phyloP scores from a whole-genome alignment of 345 rosid genomes.

The Hypericum androsaemum region DNA sequence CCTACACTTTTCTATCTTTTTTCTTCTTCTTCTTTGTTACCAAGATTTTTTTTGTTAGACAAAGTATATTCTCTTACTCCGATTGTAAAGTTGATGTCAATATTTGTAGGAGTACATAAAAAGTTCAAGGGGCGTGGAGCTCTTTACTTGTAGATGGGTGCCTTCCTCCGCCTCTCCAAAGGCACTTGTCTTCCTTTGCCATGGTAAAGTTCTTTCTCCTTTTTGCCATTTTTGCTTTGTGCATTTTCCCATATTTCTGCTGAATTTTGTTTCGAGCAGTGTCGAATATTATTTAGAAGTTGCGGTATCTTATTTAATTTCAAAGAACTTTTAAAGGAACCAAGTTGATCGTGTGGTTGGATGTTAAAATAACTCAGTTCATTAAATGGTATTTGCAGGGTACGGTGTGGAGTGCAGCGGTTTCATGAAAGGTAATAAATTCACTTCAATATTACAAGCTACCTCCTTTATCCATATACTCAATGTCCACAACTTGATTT shows the following conservation, averaged over 20 bases:
- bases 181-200: conserved; percentile 90
- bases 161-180: conserved; percentile 54
- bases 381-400: conserved; percentile 47
- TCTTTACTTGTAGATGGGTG: conserved; percentile 83
- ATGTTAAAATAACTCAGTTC: conserved; percentile 18
- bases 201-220: conserved; percentile 31
- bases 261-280: background rate
- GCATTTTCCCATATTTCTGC: background rate
- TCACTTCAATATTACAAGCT: background rate
- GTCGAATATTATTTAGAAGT: no score
- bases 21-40: background rate
- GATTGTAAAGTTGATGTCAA: no score
- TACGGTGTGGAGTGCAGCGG: conserved; percentile 94
- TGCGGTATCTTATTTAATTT: no score
- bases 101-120: conserved; percentile 41
- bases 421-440: conserved; percentile 86
- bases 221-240: background rate
- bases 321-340: no score
- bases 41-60: no score
- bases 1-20: background rate
- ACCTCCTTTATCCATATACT: background rate
- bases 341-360: background rate
- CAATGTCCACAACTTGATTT: background rate
- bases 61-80: no score
- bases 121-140: conserved; percentile 67